Evolutionary conservation across 805 yeast genomes (phyloP).

Genomic region (Cyberlindnera mrakii): DNA sequence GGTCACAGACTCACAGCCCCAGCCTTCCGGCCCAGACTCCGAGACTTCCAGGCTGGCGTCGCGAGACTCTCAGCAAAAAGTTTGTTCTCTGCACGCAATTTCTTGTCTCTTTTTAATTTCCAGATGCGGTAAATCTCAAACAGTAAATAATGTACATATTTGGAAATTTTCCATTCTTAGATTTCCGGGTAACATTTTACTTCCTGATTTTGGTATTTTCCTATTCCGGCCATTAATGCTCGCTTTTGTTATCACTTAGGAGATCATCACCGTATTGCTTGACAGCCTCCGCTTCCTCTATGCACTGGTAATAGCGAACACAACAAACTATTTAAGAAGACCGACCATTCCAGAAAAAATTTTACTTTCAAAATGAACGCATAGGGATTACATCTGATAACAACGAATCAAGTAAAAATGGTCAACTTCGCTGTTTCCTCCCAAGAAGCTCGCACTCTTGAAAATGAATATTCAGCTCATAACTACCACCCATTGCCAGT

Average conservation of each 20-base stretch:
- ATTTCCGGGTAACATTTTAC: too few relatives aligned
- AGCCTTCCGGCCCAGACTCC: too few relatives aligned
- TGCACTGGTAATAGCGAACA: conserved; percentile 22
- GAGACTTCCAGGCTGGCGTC: too few relatives aligned
- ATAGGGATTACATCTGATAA: too few relatives aligned
- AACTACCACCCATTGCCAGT: conserved; percentile 97
- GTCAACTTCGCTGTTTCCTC: conserved; percentile 49
- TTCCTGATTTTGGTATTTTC: too few relatives aligned
- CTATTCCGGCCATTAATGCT: not conserved
- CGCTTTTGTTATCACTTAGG: conserved; percentile 24
- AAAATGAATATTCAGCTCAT: conserved; percentile 84
- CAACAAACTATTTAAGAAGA: not conserved
- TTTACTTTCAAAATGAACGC: not conserved
- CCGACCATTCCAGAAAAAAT: not conserved
- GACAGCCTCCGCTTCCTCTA: conserved; percentile 14
- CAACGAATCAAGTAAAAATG: conserved; percentile 4
- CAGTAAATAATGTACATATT: too few relatives aligned
- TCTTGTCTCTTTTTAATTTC: too few relatives aligned
- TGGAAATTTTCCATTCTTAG: too few relatives aligned
- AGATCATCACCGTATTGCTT: conserved; percentile 8
- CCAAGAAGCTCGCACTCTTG: conserved; percentile 57
- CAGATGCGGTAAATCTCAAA: too few relatives aligned
- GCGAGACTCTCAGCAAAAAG: too few relatives aligned
- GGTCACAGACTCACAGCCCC: too few relatives aligned
- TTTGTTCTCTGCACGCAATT: too few relatives aligned